These are phyloP conservation scores for Colletotrichum limetticola DNA, from an alignment of 2,329 filamentous ascomycete species.

Conservation along the genomic window DNA sequence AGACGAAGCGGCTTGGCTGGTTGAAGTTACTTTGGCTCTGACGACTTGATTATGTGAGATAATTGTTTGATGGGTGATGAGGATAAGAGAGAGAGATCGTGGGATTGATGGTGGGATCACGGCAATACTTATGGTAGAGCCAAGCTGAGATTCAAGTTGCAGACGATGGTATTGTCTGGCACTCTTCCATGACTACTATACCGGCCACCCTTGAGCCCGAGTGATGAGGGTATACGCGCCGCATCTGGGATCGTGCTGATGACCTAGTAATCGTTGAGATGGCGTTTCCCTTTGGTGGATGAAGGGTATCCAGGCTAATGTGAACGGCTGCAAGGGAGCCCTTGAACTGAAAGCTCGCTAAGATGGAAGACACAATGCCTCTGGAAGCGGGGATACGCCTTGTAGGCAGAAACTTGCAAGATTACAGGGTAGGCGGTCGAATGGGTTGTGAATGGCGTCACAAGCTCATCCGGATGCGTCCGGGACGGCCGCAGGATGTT, in stretches of 20 bases:
- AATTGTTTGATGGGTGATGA: background rate
- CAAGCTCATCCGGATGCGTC: conserved; percentile 2
- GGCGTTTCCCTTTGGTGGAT: background rate
- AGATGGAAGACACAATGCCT: background rate
- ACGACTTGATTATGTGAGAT: background rate
- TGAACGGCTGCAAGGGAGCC: conserved; percentile 9
- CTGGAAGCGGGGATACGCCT: conserved; percentile 1
- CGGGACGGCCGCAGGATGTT: background rate
- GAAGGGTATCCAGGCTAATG: conserved; percentile 2
- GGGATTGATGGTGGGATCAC: background rate
- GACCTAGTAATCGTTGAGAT: background rate
- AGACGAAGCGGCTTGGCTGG: background rate
- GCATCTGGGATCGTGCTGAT: background rate
- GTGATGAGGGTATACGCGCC: background rate
- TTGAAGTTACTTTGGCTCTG: background rate
- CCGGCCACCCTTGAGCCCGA: background rate
- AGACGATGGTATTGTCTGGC: background rate
- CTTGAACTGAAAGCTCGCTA: background rate
- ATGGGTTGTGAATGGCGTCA: background rate
- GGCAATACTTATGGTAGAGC: conserved; percentile 22
- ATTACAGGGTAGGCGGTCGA: background rate
- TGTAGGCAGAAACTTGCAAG: background rate
- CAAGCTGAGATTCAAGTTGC: background rate
- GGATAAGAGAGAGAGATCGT: conserved; percentile 4
- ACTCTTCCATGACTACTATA: background rate